These are phyloP conservation scores for Daldinia caldariorum DNA, from an alignment of 495 filamentous ascomycete genomes.

Conservation along the genomic window DNA sequence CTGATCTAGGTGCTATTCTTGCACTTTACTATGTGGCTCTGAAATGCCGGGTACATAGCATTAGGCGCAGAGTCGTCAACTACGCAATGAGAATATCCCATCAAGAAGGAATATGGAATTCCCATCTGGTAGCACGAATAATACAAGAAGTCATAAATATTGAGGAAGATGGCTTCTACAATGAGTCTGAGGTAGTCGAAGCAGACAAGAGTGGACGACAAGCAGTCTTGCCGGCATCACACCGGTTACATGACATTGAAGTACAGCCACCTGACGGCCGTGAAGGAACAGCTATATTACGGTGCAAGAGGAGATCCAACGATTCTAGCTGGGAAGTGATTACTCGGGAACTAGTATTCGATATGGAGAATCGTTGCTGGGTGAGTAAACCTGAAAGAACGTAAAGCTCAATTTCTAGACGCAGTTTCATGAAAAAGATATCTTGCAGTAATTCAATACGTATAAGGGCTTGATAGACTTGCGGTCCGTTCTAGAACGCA, in stretches of 20 bases:
- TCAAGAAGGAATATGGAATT: constrained; percentile 64
- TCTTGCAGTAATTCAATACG: not conserved
- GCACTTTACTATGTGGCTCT: constrained; percentile 63
- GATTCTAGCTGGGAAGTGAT: constrained; percentile 23
- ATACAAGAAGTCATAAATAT: constrained; percentile 50
- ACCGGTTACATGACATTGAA: constrained; percentile 33
- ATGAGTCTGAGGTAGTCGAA: constrained; percentile 22
- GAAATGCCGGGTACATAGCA: constrained; percentile 64
- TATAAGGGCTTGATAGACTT: not conserved
- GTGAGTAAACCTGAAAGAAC: not conserved
- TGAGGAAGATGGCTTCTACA: constrained; percentile 50
- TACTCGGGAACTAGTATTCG: constrained; percentile 25
- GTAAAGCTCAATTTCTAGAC: not conserved
- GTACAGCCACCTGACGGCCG: constrained; percentile 32
- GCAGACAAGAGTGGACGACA: not conserved
- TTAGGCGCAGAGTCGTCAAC: constrained; percentile 57
- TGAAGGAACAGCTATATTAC: constrained; percentile 19
- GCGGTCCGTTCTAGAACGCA: not conserved
- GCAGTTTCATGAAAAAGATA: not conserved
- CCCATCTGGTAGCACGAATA: constrained; percentile 36
- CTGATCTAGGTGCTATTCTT: constrained; percentile 61
- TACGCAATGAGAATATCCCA: constrained; percentile 53
- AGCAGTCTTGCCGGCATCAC: constrained; percentile 21
- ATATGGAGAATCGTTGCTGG: constrained; percentile 23
- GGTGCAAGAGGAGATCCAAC: constrained; percentile 18